Conservation (phyloP, 257 asterid species). For the Cynanchum wilfordii region DNA sequence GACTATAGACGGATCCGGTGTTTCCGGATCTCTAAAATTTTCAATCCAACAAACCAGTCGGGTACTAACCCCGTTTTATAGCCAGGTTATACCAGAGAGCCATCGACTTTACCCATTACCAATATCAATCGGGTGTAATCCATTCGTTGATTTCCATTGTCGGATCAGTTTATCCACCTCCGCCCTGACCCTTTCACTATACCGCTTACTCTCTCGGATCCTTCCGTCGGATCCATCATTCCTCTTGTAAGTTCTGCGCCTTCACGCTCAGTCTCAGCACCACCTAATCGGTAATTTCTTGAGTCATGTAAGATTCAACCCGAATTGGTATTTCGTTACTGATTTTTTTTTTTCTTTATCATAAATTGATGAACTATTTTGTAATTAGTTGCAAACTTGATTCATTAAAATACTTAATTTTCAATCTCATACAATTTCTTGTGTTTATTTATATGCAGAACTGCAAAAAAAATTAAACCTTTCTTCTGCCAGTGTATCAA, state of each 20-base stretch:
- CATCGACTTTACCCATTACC: constrained; percentile 9
- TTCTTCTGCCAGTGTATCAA: background rate
- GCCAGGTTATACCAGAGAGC: background rate
- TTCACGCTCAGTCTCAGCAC: background rate
- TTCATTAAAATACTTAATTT: background rate
- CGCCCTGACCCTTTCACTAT: too few relatives aligned
- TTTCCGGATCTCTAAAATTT: background rate
- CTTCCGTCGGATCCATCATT: constrained; percentile 44
- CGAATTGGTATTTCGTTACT: constrained; percentile 19
- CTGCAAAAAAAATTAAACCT: background rate
- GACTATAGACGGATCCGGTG: background rate
- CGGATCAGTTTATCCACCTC: constrained; percentile 21
- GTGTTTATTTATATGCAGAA: too few relatives aligned
- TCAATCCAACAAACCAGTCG: constrained; percentile 5
- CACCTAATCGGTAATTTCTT: constrained; percentile 28
- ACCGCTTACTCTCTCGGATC: constrained; percentile 54
- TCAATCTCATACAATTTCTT: background rate
- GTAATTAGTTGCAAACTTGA: background rate
- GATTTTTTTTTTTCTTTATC: background rate
- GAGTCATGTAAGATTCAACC: constrained; percentile 37
- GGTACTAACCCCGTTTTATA: constrained; percentile 21
- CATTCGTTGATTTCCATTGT: background rate
- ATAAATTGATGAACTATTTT: background rate
- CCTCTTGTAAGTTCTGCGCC: constrained; percentile 10
- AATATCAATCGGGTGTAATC: constrained; percentile 22